Evolutionary conservation across 2,329 filamentous ascomycete genomes (phyloP).

Genomic region (Botrytis galanthina): DNA sequence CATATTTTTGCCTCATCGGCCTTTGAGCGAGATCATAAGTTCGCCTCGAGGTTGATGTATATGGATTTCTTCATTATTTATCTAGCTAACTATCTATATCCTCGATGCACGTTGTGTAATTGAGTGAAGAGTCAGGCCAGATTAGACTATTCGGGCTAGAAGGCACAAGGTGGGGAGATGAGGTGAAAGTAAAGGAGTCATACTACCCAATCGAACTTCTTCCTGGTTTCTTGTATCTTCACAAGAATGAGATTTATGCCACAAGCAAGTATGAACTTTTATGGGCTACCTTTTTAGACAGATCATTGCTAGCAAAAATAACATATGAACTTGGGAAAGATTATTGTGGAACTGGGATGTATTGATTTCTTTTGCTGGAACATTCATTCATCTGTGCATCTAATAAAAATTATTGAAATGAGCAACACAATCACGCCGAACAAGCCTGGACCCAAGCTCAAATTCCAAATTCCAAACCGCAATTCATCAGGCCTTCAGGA

Average conservation of each 20-base stretch:
- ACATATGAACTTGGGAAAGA: not conserved
- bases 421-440: not conserved
- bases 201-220: not conserved
- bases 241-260: not conserved
- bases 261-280: not conserved
- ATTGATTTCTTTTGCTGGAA: not conserved
- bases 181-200: not conserved
- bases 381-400: not conserved
- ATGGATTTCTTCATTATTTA: not conserved
- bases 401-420: not conserved
- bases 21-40: not conserved
- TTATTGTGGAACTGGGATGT: not conserved
- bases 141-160: not conserved
- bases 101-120: not conserved
- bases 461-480: not conserved
- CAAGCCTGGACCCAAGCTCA: not conserved
- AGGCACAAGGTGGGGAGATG: not conserved
- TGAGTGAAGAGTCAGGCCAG: not conserved
- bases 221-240: not conserved
- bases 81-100: not conserved
- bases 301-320: not conserved
- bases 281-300: not conserved
- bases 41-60: not conserved
- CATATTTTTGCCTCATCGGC: no score
- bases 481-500: not conserved